Conservation (phyloP, 176 grass and related monocot species). For the Carex kokanica region DNA sequence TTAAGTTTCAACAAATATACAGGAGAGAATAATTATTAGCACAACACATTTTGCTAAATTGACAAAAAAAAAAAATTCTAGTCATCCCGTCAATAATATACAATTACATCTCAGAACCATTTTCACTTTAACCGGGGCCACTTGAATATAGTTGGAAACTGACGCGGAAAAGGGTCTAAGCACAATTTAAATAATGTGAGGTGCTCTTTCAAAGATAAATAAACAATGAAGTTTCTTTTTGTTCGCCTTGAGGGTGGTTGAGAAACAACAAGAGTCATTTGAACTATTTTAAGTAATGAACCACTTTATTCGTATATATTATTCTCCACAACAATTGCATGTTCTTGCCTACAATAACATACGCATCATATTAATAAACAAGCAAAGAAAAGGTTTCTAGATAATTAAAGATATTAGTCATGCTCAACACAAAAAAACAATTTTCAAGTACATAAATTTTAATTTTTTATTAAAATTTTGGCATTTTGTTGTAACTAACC, state of each 20-base stretch:
- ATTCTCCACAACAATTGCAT: neutral
- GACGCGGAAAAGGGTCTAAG: neutral
- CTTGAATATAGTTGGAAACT: neutral
- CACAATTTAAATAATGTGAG: neutral
- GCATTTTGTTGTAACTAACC: neutral
- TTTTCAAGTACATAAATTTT: neutral
- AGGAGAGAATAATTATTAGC: too few species aligned
- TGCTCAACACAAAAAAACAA: neutral
- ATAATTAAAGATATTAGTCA: neutral
- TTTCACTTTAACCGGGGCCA: neutral
- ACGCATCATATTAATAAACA: neutral
- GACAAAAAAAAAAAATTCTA: neutral
- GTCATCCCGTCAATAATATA: neutral
- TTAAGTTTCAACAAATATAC: neutral
- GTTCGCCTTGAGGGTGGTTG: neutral
- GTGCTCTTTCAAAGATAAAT: neutral
- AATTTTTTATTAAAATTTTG: neutral
- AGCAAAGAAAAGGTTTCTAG: neutral
- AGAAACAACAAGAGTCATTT: conserved; percentile 20
- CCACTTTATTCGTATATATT: neutral
- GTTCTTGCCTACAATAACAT: neutral
- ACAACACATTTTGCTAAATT: neutral
- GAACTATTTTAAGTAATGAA: neutral
- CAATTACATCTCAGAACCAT: neutral
- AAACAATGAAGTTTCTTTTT: neutral